Percentiles rank a stretch among this genome's conserved stretches.
phyloP scores from a whole-genome alignment of 1,139 yeast species.

The Torulaspora pretoriensis region DNA sequence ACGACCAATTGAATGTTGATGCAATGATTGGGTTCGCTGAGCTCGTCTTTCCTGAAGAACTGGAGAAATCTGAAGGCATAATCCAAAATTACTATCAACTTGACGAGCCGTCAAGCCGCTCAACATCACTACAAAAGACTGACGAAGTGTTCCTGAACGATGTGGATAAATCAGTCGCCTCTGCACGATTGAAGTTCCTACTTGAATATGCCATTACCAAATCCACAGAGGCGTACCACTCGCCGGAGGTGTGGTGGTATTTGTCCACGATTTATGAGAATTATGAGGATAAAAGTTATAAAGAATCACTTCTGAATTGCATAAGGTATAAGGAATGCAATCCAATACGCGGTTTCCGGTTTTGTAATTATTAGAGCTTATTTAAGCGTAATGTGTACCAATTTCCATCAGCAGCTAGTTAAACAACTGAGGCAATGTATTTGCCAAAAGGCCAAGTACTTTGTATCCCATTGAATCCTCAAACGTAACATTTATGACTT shows the following conservation, averaged over 20 bases:
- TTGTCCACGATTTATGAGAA: slow-evolving; percentile 62
- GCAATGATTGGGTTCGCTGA: slow-evolving; percentile 67
- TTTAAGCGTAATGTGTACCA: not conserved
- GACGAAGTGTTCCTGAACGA: slow-evolving; percentile 38
- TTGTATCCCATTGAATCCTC: no score
- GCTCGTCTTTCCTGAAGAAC: slow-evolving; percentile 42
- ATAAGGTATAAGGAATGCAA: slow-evolving; percentile 63
- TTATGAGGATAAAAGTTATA: slow-evolving; percentile 51
- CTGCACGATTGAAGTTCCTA: slow-evolving; percentile 58
- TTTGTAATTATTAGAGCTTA: slow-evolving; percentile 24
- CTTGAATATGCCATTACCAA: slow-evolving; percentile 55
- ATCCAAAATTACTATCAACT: slow-evolving; percentile 18
- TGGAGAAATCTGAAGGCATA: slow-evolving; percentile 14
- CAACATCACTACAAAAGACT: not conserved
- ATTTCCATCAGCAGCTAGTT: not conserved
- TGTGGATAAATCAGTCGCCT: slow-evolving; percentile 60
- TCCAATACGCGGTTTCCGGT: slow-evolving; percentile 51
- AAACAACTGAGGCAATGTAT: no score
- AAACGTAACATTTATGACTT: no score
- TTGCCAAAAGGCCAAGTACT: no score
- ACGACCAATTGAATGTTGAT: slow-evolving; percentile 47
- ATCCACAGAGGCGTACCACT: slow-evolving; percentile 49
- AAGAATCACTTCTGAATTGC: slow-evolving; percentile 61
- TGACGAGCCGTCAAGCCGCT: slow-evolving; percentile 1
- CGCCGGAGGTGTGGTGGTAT: slow-evolving; percentile 71